phyloP scores from a whole-genome alignment of 1,284 basidiomycete genomes.

The Puccinia polysora region DNA sequence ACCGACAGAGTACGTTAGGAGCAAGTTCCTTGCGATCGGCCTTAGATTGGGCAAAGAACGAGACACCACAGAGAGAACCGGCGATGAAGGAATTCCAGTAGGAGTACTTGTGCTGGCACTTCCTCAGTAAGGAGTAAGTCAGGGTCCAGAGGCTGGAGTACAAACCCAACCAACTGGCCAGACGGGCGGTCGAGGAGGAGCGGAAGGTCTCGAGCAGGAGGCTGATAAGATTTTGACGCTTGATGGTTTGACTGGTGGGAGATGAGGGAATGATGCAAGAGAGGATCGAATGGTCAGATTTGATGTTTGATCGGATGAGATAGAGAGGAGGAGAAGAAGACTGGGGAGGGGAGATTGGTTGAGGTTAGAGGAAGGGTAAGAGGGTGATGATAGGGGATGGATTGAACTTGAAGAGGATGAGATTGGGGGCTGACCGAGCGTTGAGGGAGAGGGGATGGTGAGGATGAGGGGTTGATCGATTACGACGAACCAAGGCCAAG shows the following conservation, averaged over 20 bases:
- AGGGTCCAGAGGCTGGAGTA: slow-evolving; percentile 37
- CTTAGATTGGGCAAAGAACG: slow-evolving; percentile 35
- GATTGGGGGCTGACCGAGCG: no score
- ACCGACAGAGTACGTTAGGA: slow-evolving; percentile 42
- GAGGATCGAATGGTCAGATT: no score
- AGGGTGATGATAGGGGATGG: no score
- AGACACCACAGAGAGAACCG: slow-evolving; percentile 31
- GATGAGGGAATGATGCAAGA: background rate
- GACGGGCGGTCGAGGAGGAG: slow-evolving; percentile 17
- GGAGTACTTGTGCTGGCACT: slow-evolving; percentile 1
- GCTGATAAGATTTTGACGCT: background rate
- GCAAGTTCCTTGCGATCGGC: slow-evolving; percentile 30
- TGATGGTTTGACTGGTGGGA: background rate
- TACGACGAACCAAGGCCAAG: slow-evolving; percentile 24
- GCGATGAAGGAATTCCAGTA: slow-evolving; percentile 37
- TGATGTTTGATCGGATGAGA: no score
- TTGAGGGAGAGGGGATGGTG: no score
- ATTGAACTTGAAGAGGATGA: no score
- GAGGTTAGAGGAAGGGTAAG: no score
- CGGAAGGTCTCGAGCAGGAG: slow-evolving; percentile 11
- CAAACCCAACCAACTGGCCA: slow-evolving; percentile 29
- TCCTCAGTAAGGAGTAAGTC: slow-evolving; percentile 32
- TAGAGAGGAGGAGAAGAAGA: no score
- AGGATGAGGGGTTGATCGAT: no score
- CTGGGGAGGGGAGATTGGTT: no score